phyloP scores from a whole-genome alignment of 75 land plant genomes.

The Pinus tabuliformis region DNA sequence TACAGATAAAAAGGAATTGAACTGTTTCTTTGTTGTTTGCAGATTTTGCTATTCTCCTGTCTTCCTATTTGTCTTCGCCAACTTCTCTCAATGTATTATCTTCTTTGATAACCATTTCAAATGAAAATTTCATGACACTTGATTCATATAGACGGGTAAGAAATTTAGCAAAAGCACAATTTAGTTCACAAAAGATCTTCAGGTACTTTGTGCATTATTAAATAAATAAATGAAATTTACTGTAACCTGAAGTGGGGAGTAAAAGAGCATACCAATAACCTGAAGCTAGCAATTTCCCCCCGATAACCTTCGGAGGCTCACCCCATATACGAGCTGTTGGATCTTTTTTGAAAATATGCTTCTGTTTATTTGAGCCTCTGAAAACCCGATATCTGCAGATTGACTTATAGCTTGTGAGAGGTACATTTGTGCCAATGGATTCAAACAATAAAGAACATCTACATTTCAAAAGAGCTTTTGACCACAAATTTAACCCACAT shows the following conservation, averaged over 20 bases:
- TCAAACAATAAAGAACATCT: neutral
- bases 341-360: constrained; percentile 86
- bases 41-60: neutral
- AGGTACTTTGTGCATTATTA: neutral
- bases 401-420: neutral
- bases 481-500: neutral
- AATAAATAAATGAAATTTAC: neutral
- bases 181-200: neutral
- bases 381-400: constrained; percentile 69
- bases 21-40: neutral
- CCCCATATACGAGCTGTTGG: constrained; percentile 89
- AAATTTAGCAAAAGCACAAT: neutral
- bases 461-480: neutral
- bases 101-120: neutral
- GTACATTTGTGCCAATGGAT: neutral
- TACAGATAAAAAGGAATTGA: neutral
- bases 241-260: neutral
- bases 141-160: neutral
- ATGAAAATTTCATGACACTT: neutral
- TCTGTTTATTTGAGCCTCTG: constrained; percentile 94
- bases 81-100: neutral
- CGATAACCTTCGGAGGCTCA: constrained; percentile 83
- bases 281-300: constrained; percentile 92
- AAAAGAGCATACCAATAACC: constrained; percentile 80
- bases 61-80: neutral